Percentiles rank a stretch among this genome's conserved stretches.
phyloP scores from a whole-genome alignment of 1,284 basidiomycete genomes.

The Stereum hirsutum region DNA sequence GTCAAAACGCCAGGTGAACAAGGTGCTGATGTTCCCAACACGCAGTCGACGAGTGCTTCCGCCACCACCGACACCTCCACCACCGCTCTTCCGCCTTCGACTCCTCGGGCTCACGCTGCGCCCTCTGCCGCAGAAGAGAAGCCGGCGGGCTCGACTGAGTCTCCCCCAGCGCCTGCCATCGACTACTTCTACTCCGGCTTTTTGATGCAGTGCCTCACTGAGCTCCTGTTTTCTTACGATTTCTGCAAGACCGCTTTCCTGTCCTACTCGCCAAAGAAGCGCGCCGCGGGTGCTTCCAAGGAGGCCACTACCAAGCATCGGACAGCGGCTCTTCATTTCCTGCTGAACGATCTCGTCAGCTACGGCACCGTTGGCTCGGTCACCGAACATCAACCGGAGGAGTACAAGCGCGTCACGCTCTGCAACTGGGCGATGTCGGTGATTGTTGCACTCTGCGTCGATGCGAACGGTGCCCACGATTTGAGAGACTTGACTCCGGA shows the following conservation, averaged over 20 bases:
- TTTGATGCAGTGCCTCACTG: slow-evolving; percentile 87
- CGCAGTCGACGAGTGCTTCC: slow-evolving; percentile 12
- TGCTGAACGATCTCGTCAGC: slow-evolving; percentile 71
- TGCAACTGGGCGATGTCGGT: slow-evolving; percentile 91
- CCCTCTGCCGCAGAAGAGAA: background rate
- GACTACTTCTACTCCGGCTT: slow-evolving; percentile 73
- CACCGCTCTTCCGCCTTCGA: background rate
- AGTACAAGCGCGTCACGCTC: slow-evolving; percentile 51
- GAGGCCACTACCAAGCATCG: slow-evolving; percentile 47
- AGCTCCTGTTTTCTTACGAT: slow-evolving; percentile 90
- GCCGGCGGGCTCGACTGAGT: slow-evolving; percentile 8
- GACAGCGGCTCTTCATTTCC: slow-evolving; percentile 63
- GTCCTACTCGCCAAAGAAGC: slow-evolving; percentile 68
- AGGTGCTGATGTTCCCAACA: slow-evolving; percentile 2
- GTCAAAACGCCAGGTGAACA: slow-evolving; percentile 29
- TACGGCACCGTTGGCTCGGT: slow-evolving; percentile 54
- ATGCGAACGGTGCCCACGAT: slow-evolving; percentile 59
- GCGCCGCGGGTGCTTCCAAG: slow-evolving; percentile 50
- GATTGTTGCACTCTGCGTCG: slow-evolving; percentile 86
- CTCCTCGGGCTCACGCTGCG: background rate
- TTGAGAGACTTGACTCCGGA: slow-evolving; percentile 73
- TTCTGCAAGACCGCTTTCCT: slow-evolving; percentile 86
- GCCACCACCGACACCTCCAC: slow-evolving; percentile 3
- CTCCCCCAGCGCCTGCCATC: slow-evolving; percentile 6
- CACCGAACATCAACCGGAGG: slow-evolving; percentile 41